phyloP scores from a whole-genome alignment of 2,329 filamentous ascomycete genomes.

The Penicillium sp. region DNA sequence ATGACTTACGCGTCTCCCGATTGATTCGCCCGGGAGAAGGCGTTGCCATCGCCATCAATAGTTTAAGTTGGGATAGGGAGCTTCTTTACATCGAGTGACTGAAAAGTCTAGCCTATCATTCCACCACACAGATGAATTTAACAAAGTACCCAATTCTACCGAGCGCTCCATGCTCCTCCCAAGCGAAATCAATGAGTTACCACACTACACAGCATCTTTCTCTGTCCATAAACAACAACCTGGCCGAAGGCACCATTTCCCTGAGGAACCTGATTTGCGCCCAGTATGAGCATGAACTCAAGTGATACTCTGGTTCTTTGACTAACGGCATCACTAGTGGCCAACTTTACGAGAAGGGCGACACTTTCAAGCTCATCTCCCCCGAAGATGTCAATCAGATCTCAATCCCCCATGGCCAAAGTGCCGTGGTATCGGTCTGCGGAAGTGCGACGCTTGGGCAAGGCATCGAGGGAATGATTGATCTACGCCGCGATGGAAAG shows the following conservation, averaged over 20 bases:
- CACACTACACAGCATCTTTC: not conserved
- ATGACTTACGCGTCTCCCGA: not conserved
- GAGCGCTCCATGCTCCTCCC: not conserved
- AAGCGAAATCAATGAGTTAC: not conserved
- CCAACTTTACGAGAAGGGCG: slow-evolving; percentile 3
- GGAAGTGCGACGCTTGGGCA: slow-evolving; percentile 6
- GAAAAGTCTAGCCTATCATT: not conserved
- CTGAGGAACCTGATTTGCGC: not conserved
- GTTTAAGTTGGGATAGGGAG: not conserved
- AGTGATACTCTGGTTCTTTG: not conserved
- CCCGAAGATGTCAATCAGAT: slow-evolving; percentile 3
- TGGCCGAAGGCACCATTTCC: not conserved
- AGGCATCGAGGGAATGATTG: slow-evolving; percentile 9
- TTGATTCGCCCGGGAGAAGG: not conserved
- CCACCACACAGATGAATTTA: not conserved
- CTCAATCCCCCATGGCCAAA: slow-evolving; percentile 6
- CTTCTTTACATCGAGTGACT: not conserved
- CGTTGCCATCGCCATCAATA: not conserved
- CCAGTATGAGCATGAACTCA: not conserved
- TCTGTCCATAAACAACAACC: not conserved
- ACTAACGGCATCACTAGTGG: not conserved
- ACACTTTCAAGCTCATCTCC: not conserved
- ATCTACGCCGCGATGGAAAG: slow-evolving; percentile 1
- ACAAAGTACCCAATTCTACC: not conserved
- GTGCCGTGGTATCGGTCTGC: slow-evolving; percentile 7